A percentile compares a stretch with the other conserved stretches of the same genome.
Evolutionary conservation across 2,329 filamentous ascomycete genomes (phyloP).

Genomic region (Cladophialophora psammophila): DNA sequence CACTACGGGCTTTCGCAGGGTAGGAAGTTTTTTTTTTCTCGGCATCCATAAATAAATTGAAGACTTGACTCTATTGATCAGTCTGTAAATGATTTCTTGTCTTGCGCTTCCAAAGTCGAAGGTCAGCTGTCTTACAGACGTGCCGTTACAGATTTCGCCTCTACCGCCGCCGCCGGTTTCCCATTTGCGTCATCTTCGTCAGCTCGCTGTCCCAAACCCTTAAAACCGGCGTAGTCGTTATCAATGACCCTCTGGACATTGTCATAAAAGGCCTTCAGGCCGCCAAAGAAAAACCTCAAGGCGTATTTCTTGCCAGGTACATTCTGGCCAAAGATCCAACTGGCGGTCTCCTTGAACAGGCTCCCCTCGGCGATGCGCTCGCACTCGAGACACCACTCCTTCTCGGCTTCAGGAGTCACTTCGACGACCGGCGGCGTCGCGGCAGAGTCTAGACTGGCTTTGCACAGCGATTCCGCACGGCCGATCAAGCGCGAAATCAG

Average conservation of each 20-base stretch:
- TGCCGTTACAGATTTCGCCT: neutral
- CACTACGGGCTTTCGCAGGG: neutral
- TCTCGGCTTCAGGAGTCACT: slow-evolving; percentile 55
- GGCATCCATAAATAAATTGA: neutral
- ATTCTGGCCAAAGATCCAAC: slow-evolving; percentile 62
- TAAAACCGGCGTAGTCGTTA: slow-evolving; percentile 28
- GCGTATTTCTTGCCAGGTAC: slow-evolving; percentile 58
- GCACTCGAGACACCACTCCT: slow-evolving; percentile 59
- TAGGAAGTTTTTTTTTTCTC: neutral
- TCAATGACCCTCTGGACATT: slow-evolving; percentile 29
- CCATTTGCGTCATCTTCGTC: neutral
- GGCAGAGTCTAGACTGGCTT: slow-evolving; percentile 39
- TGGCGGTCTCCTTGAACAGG: slow-evolving; percentile 60
- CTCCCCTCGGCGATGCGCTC: slow-evolving; percentile 43
- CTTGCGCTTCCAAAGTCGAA: neutral
- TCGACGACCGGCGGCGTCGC: slow-evolving; percentile 52
- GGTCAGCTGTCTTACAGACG: neutral
- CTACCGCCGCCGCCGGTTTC: neutral
- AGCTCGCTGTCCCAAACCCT: slow-evolving; percentile 2
- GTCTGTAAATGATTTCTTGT: neutral
- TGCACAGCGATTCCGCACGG: slow-evolving; percentile 51
- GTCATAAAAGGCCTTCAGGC: slow-evolving; percentile 32
- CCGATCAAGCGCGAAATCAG: slow-evolving; percentile 55
- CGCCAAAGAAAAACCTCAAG: slow-evolving; percentile 37
- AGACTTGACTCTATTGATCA: neutral